Percentiles rank a stretch among this genome's conserved stretches.
These are phyloP conservation scores for Verticillium dahliae DNA, from an alignment of 2,329 filamentous ascomycete genomes.

Conservation along the genomic window DNA sequence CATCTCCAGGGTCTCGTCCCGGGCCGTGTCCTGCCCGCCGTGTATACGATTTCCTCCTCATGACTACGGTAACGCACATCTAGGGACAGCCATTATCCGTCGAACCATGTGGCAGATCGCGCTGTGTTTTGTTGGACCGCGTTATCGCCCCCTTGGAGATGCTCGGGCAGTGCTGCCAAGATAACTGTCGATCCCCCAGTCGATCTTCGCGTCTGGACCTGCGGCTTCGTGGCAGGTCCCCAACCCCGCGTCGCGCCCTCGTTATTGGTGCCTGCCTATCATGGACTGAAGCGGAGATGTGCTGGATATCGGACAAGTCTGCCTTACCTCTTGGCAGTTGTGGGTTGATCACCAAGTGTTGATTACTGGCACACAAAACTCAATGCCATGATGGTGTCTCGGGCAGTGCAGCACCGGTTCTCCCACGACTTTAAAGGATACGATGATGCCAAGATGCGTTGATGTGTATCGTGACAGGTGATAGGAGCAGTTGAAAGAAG, in stretches of 20 bases:
- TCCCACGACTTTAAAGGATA: not conserved
- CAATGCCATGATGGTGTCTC: not conserved
- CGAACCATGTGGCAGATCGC: not conserved
- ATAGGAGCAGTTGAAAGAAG: not conserved
- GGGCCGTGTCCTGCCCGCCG: not conserved
- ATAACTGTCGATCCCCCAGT: not conserved
- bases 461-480: not conserved
- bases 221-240: not conserved
- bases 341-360: not conserved
- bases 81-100: not conserved
- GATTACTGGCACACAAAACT: not conserved
- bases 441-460: not conserved
- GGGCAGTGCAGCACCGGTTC: not conserved
- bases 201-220: not conserved
- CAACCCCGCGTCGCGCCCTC: not conserved
- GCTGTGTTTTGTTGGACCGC: not conserved
- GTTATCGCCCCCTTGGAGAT: not conserved
- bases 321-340: not conserved
- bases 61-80: not conserved
- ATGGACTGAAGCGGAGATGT: not conserved
- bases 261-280: not conserved
- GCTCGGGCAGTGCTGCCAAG: not conserved
- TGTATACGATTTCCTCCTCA: not conserved
- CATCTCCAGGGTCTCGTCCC: not conserved
- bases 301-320: not conserved